These are phyloP conservation scores for Huntiella moniliformis DNA, from an alignment of 2,329 filamentous ascomycete species.

Conservation along the genomic window DNA sequence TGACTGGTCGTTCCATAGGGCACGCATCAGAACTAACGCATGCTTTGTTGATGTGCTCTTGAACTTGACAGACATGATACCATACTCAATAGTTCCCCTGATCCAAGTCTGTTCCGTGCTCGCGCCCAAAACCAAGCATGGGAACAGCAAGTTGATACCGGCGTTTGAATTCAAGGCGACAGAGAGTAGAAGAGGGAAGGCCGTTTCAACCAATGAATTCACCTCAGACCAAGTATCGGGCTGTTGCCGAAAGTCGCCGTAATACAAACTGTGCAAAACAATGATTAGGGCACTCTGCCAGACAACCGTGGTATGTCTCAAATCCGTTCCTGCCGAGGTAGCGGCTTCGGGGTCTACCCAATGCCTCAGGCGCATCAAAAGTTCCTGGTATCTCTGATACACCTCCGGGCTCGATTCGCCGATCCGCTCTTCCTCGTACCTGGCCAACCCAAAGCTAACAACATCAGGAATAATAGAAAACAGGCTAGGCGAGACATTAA, in stretches of 20 bases:
- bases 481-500: slow-evolving; percentile 8
- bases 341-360: slow-evolving; percentile 10
- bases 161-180: slow-evolving; percentile 10
- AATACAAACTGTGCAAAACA: slow-evolving; percentile 10
- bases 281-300: slow-evolving; percentile 9
- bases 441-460: slow-evolving; percentile 4
- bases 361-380: slow-evolving; percentile 1
- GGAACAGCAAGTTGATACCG: slow-evolving; percentile 10
- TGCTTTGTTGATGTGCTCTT: slow-evolving; percentile 11
- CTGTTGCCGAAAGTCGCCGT: slow-evolving; percentile 6
- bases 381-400: slow-evolving; percentile 5
- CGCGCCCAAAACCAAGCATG: slow-evolving; percentile 8
- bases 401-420: slow-evolving; percentile 5
- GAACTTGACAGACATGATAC: slow-evolving; percentile 10
- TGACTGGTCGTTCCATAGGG: slow-evolving; percentile 6
- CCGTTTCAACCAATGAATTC: slow-evolving; percentile 4
- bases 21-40: slow-evolving; percentile 5
- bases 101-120: slow-evolving; percentile 11
- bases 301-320: slow-evolving; percentile 7
- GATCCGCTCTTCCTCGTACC: slow-evolving; percentile 5
- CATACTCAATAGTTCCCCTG: slow-evolving; percentile 8
- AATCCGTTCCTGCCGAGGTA: slow-evolving; percentile 8
- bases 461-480: slow-evolving; percentile 9
- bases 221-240: slow-evolving; percentile 5
- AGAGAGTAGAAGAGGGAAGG: slow-evolving; percentile 10